Conservation (phyloP, 139 green algal genomes). For the Haematococcus sp. region DNA sequence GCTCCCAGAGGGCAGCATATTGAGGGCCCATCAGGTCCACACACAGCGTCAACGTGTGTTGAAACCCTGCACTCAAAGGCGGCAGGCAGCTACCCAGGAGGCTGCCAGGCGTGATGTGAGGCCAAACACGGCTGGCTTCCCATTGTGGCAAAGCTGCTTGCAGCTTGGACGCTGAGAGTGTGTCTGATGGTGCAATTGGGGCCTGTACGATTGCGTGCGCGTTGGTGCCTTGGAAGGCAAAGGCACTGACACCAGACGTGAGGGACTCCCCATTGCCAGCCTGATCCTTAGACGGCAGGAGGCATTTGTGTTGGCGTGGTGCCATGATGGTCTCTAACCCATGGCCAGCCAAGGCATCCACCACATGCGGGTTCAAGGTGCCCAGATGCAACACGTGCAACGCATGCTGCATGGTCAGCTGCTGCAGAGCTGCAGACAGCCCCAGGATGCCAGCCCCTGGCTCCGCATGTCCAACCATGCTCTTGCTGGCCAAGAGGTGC, state of each 20-base stretch:
- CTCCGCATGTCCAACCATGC: conserved; percentile 71
- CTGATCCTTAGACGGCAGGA: no score
- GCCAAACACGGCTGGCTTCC: neutral
- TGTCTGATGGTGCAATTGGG: neutral
- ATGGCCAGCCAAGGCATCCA: conserved; percentile 17
- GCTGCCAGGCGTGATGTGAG: neutral
- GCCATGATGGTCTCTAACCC: no score
- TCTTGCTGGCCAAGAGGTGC: conserved; percentile 64
- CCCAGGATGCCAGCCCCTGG: conserved; percentile 63
- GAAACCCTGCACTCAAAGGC: no score
- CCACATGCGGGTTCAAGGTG: conserved; percentile 62
- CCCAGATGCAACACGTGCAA: conserved; percentile 61
- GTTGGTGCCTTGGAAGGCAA: conserved; percentile 83
- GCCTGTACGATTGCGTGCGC: conserved; percentile 48
- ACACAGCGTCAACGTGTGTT: conserved; percentile 13
- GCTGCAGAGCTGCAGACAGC: conserved; percentile 10
- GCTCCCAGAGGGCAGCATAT: conserved; percentile 56
- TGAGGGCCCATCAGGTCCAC: conserved; percentile 11
- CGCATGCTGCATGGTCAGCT: neutral
- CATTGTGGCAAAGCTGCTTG: neutral
- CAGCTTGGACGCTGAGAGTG: neutral
- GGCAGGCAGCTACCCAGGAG: neutral
- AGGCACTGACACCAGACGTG: conserved; percentile 54
- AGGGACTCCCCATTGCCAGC: neutral
- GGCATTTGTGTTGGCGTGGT: no score